phyloP scores from a whole-genome alignment of 2,329 filamentous ascomycete species.

The Grosmannia serpens region DNA sequence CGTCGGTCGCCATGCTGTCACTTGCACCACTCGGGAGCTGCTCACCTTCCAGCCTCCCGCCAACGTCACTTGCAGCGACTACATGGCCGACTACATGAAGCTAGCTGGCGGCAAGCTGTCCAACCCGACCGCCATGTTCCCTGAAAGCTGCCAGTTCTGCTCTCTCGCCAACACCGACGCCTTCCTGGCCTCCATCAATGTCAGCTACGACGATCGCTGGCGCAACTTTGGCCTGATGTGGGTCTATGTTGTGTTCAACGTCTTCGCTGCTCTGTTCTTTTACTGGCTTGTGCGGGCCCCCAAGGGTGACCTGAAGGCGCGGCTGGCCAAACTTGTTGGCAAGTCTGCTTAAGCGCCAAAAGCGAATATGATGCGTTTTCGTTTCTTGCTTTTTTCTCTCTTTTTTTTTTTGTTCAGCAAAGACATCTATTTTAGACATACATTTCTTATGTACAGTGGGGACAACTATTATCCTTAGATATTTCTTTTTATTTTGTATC shows the following conservation, averaged over 20 bases:
- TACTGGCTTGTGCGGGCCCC: slow-evolving; percentile 9
- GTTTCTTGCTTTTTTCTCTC: not conserved
- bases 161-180: slow-evolving; percentile 50
- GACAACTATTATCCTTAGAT: not conserved
- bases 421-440: not conserved
- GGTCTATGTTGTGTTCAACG: slow-evolving; percentile 54
- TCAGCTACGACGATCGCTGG: slow-evolving; percentile 48
- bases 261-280: slow-evolving; percentile 20
- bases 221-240: slow-evolving; percentile 61
- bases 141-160: slow-evolving; percentile 52
- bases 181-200: slow-evolving; percentile 35
- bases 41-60: slow-evolving; percentile 53
- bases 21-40: slow-evolving; percentile 43
- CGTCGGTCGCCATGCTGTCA: slow-evolving; percentile 41
- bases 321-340: not conserved
- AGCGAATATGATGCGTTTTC: not conserved
- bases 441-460: not conserved
- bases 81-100: slow-evolving; percentile 45
- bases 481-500: not conserved
- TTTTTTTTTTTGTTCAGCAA: not conserved
- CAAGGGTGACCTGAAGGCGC: slow-evolving; percentile 1
- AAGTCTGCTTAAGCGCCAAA: not conserved
- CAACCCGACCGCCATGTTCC: slow-evolving; percentile 40
- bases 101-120: slow-evolving; percentile 34
- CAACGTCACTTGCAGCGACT: slow-evolving; percentile 51